Conservation (phyloP, 805 yeast species). For the Pichia eremophila region DNA sequence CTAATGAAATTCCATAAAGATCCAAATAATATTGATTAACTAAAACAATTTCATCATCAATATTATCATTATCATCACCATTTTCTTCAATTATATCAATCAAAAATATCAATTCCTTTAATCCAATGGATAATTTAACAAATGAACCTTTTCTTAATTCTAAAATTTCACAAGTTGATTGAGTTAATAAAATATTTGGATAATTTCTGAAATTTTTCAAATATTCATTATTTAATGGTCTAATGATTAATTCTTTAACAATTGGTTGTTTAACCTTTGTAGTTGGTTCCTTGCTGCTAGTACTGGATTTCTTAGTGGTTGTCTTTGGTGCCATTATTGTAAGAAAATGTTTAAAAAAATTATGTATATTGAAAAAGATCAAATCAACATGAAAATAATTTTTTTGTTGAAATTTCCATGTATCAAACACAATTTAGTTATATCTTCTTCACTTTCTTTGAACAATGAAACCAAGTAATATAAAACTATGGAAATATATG, state of each 20-base stretch:
- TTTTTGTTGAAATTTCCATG: too few relatives aligned
- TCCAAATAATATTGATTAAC: conserved; percentile 15
- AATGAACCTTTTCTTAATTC: conserved; percentile 20
- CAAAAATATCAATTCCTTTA: conserved; percentile 9
- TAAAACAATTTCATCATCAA: conserved; percentile 22
- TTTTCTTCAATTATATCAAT: conserved; percentile 13
- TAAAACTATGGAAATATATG: background rate
- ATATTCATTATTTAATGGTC: conserved; percentile 15
- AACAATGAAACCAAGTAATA: background rate
- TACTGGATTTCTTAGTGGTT: conserved; percentile 2
- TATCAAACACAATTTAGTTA: too few relatives aligned
- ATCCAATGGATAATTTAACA: conserved; percentile 20
- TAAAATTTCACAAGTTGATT: conserved; percentile 12
- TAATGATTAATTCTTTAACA: conserved; percentile 19
- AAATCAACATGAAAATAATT: too few relatives aligned
- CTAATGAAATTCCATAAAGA: conserved; percentile 19
- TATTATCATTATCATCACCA: conserved; percentile 17
- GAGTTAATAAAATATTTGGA: conserved; percentile 19
- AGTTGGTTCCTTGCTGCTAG: too few relatives aligned
- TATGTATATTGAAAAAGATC: too few relatives aligned
- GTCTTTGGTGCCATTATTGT: conserved; percentile 1
- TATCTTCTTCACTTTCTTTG: background rate
- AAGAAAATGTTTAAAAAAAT: too few relatives aligned
- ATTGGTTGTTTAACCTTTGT: conserved; percentile 14
- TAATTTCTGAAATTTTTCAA: conserved; percentile 5